Base-by-base conservation (phyloP, 2,329 filamentous ascomycete genomes). In the Penicillium sp. region DNA sequence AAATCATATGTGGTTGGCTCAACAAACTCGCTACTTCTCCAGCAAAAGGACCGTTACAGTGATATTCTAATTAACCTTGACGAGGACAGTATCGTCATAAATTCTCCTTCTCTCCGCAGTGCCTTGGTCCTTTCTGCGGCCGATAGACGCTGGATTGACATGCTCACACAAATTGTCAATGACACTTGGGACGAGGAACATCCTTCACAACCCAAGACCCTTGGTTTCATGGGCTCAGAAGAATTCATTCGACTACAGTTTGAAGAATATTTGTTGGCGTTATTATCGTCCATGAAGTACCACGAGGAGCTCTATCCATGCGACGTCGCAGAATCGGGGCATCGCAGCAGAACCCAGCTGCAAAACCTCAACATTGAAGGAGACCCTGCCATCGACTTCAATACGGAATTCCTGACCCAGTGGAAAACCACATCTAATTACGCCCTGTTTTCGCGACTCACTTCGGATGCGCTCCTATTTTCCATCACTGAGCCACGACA, bases 1-100 rank as follows among this genome's bases (percentile, higher is more conserved):
- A 97, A 96, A 77, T 97, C 93, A 2, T 99, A 97, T 69, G 89
- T 99, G 54, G 93, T 99, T 57, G 94, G 94, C 62, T 97, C 93
- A 65, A 99, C 94, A 38, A 99, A 99, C 74, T 96, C 92, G 6
- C 82, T 99, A 25, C 82, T 99, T 35, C 80, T 99, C 12, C 93
- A 97, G 69, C 94, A 99, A 73, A 95, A 88, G 73, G 93, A 99
- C 72, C 87, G 92, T 45, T 97, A 99, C 74, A 96, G 92, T 73
- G 94, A 99, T 70, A 91, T 97, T 37, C 82, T 99, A 59, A 92
- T 99, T 72, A 97, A 99, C 71, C 86, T 99, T 21, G 94, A 99
- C 73, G 93, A 97, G 62, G 86, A 89, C 64, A 89, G 86, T 2
- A 87, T 97, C 66, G 93, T 86, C 68, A 90, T 97, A 62, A 89